Evolutionary conservation across 2,329 filamentous ascomycete genomes (phyloP).

Genomic region (Nigrospora osmanthi): DNA sequence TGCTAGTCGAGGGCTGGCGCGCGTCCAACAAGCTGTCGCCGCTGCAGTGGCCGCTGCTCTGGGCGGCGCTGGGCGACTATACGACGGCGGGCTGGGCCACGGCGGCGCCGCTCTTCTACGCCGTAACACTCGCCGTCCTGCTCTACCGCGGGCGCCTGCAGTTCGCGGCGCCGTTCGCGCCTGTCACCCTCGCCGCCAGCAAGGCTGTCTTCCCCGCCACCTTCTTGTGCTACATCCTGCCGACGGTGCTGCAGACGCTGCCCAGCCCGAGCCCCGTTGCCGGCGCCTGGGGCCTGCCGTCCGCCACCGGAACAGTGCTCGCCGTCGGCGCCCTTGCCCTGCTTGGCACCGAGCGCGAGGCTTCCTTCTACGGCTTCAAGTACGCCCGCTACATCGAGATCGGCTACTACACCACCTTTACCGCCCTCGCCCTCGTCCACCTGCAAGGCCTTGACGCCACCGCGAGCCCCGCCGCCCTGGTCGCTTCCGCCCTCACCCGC

Average conservation of each 20-base stretch:
- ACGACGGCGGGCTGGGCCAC: not conserved
- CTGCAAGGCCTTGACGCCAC: not conserved
- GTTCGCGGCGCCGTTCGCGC: not conserved
- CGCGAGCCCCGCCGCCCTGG: not conserved
- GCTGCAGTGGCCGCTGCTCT: slow-evolving; percentile 1
- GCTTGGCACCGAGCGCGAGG: not conserved
- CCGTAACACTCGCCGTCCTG: not conserved
- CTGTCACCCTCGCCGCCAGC: not conserved
- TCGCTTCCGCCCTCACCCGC: not conserved
- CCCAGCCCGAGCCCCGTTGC: not conserved
- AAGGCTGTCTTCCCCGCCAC: not conserved
- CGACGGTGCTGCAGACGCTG: not conserved
- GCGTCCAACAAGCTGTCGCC: not conserved
- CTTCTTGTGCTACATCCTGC: not conserved
- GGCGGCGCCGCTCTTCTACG: not conserved
- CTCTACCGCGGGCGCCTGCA: not conserved
- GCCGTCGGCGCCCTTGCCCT: not conserved
- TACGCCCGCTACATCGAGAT: not conserved
- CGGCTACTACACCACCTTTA: not conserved
- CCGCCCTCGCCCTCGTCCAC: not conserved
- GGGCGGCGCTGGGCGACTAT: not conserved
- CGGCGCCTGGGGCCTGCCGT: not conserved
- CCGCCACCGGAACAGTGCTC: not conserved
- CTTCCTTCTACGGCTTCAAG: not conserved
- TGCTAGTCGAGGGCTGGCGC: slow-evolving; percentile 3